Percentiles rank a stretch among this genome's conserved stretches.
These are phyloP conservation scores for Trichoderma harzianum DNA, from an alignment of 2,329 filamentous ascomycete species.

Conservation along the genomic window DNA sequence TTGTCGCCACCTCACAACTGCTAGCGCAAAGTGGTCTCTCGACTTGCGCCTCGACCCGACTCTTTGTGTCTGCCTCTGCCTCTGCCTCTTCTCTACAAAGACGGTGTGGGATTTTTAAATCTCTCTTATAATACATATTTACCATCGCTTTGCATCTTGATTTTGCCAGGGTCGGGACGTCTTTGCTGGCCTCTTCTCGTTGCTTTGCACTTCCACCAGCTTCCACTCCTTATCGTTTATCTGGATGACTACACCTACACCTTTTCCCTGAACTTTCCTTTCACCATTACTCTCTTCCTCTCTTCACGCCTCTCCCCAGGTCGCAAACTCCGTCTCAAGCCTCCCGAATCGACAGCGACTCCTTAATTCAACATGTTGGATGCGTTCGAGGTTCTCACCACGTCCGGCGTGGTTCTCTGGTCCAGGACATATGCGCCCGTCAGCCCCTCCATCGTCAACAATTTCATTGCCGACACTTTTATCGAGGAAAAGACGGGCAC, in stretches of 20 bases:
- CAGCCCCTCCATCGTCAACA: conserved; percentile 82
- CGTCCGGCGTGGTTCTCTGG: conserved; percentile 95
- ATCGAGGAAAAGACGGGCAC: conserved; percentile 84
- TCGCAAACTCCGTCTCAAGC: not conserved
- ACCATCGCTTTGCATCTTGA: not conserved
- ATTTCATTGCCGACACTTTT: conserved; percentile 92
- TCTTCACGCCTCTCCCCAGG: not conserved
- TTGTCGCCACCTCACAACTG: not conserved
- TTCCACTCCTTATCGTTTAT: conserved; percentile 14
- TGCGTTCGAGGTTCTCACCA: conserved; percentile 93
- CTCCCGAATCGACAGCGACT: not conserved
- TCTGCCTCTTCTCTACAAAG: not conserved
- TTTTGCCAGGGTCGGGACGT: not conserved
- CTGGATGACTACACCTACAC: not conserved
- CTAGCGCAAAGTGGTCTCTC: not conserved
- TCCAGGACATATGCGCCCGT: conserved; percentile 80
- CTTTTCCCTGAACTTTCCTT: not conserved
- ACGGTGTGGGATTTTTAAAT: not conserved
- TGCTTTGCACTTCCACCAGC: not conserved
- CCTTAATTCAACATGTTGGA: conserved; percentile 68
- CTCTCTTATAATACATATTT: not conserved
- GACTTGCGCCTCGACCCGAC: not conserved
- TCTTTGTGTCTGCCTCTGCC: not conserved
- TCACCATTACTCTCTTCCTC: not conserved
- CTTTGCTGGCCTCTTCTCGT: not conserved